Evolutionary conservation across 257 asterid genomes (phyloP).

Genomic region (Verbena officinalis): DNA sequence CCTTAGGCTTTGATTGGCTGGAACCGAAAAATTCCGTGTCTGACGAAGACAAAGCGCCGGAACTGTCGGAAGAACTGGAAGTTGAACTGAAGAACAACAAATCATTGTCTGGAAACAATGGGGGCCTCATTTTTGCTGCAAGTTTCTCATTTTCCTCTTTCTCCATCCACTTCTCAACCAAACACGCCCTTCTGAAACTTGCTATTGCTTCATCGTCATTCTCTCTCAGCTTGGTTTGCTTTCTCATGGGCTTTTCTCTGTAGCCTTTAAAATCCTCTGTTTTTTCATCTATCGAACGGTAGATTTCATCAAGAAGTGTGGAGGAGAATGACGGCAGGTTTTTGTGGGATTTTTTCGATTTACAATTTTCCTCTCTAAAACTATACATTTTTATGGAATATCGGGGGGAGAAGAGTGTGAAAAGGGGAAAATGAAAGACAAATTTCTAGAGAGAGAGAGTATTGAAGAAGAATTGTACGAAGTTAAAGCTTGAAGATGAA

Average conservation of each 20-base stretch:
- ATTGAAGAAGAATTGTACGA: background rate
- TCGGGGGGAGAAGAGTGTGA: conserved; percentile 6
- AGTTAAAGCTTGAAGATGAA: conserved; percentile 8
- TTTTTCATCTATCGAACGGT: conserved; percentile 71
- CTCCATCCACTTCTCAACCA: conserved; percentile 73
- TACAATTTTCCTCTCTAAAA: conserved; percentile 33
- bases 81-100: conserved; percentile 69
- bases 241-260: conserved; percentile 23
- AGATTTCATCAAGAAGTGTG: conserved; percentile 83
- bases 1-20: conserved; percentile 32
- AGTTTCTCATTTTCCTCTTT: conserved; percentile 40
- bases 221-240: conserved; percentile 1
- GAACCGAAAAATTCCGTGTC: conserved; percentile 64
- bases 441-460: conserved; percentile 12
- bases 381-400: conserved; percentile 41
- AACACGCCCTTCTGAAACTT: conserved; percentile 40
- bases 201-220: conserved; percentile 30
- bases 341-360: conserved; percentile 34
- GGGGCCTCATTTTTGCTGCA: conserved; percentile 4
- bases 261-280: conserved; percentile 23
- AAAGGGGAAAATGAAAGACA: background rate
- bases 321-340: conserved; percentile 76
- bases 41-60: conserved; percentile 71
- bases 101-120: conserved; percentile 48
- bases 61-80: conserved; percentile 78